Evolutionary conservation across 495 filamentous ascomycete species (phyloP), one percentile per base, ranked within the genome.

Genomic region (Darksidea phi): DNA sequence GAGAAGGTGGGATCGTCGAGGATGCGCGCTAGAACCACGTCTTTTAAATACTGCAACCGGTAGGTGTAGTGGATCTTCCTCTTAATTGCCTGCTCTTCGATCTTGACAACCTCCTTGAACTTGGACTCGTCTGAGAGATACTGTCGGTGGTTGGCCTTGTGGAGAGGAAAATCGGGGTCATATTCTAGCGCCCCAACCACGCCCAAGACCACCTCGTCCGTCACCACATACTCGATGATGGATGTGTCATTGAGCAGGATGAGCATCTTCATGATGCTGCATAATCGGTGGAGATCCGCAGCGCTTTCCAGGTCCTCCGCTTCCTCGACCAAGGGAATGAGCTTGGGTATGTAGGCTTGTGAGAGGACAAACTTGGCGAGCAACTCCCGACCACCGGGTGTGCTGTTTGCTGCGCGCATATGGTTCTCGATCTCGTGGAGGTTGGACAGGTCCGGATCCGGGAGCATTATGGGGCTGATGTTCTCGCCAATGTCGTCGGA

Each of bases 161-260:
- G 94, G 41, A 85, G 91, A n/a, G 94, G 94, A 64, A 97, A 98
- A 73, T 98, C 94, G 8, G 95, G 94, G 66, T 98, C 94, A 75
- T 97, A 98, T 81, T 98, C 94, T 55, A 98, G 76, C 43, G 95
- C 95, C 51, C 95, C 94, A 48, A 98, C 94, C 45, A 97, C 93
- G 1, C 93, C 95, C 50, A 96, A 73, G 42, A 97, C 86, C 59
- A 91, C 83, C 28, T 89, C 84, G 75, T 98, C 95, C 7, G 88
- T 88, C 7, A 98, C 93, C 46, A 91, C 89, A 48, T 88, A 85
- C 71, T 98, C 94, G 61, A 98, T 95, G 59, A 98, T 95, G 55
- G 84, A 77, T 36, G 86, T 95, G 69, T 98, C 95, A 72, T 98
- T 98, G 21, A 98, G 82, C 45, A 97, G 78, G 48, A 98, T 90